Conservation (phyloP, 441 rosid species). For the Syzygium malaccense region DNA sequence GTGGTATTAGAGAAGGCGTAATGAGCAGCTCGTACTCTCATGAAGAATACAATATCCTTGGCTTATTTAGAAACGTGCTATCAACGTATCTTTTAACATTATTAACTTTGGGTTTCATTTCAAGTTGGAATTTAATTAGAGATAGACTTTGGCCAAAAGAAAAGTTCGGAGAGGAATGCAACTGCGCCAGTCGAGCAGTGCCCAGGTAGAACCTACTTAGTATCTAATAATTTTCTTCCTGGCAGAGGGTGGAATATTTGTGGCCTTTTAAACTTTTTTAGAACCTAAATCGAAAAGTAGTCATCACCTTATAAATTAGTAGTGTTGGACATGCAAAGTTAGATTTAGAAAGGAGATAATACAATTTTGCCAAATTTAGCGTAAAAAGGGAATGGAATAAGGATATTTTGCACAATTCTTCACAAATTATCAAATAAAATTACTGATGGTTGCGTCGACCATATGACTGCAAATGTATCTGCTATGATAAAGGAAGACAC, state of each 20-base stretch:
- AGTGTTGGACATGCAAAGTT: not conserved
- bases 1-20: not conserved
- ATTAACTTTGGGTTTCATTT: not conserved
- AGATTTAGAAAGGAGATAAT: not conserved
- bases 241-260: not conserved
- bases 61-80: not conserved
- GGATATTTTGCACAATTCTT: not conserved
- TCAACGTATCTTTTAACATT: not conserved
- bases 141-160: not conserved
- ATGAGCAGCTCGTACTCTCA: not conserved
- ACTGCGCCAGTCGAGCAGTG: not conserved
- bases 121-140: not conserved
- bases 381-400: not conserved
- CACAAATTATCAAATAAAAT: not conserved
- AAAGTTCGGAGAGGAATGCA: not conserved
- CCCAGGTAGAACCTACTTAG: not conserved
- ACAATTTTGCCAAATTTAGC: not conserved
- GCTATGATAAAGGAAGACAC: not conserved
- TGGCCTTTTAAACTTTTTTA: not conserved
- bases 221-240: not conserved
- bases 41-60: not conserved
- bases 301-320: not conserved
- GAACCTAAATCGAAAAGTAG: not conserved
- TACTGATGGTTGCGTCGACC: not conserved
- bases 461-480: not conserved